A percentile compares a stretch with the other conserved stretches of the same genome.
These are phyloP conservation scores for Leucosporidium yakuticum DNA, from an alignment of 768 basidiomycete species.

Conservation along the genomic window DNA sequence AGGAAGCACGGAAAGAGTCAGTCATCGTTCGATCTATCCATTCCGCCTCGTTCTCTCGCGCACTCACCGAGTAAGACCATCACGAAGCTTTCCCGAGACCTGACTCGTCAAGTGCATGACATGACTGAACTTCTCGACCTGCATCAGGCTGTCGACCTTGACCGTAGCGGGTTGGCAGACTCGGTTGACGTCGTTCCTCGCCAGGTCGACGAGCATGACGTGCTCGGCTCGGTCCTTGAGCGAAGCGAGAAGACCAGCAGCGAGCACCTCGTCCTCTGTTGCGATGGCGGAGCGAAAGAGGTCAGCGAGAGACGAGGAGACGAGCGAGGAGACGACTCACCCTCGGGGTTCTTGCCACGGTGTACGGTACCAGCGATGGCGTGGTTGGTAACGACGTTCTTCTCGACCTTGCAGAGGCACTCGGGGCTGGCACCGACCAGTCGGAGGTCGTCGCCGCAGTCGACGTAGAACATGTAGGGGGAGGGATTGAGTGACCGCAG, in stretches of 20 bases:
- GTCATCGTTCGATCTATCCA: too few relatives aligned
- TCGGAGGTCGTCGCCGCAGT: conserved; percentile 77
- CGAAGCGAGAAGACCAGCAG: conserved; percentile 66
- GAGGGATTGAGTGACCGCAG: conserved; percentile 92
- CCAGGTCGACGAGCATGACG: conserved; percentile 97
- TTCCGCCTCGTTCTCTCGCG: too few relatives aligned
- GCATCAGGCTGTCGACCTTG: conserved; percentile 92
- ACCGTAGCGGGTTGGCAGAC: conserved; percentile 92
- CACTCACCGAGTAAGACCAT: conserved; percentile 70
- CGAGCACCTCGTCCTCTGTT: conserved; percentile 84
- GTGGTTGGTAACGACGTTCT: conserved; percentile 87
- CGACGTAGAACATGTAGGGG: conserved; percentile 98
- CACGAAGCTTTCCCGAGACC: conserved; percentile 77
- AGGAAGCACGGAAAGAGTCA: background rate
- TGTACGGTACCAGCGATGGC: conserved; percentile 94
- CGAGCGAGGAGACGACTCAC: conserved; percentile 48
- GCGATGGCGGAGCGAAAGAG: background rate
- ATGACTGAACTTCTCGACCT: conserved; percentile 89
- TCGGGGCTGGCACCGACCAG: conserved; percentile 98
- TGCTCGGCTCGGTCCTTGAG: conserved; percentile 97
- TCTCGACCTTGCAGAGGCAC: conserved; percentile 90
- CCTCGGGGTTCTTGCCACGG: conserved; percentile 77
- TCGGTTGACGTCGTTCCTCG: conserved; percentile 95
- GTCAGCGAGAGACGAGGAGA: background rate
- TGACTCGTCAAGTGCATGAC: conserved; percentile 96